Evolutionary conservation across 2,329 filamentous ascomycete species (phyloP).

Genomic region (Ophiocordyceps robertsii): DNA sequence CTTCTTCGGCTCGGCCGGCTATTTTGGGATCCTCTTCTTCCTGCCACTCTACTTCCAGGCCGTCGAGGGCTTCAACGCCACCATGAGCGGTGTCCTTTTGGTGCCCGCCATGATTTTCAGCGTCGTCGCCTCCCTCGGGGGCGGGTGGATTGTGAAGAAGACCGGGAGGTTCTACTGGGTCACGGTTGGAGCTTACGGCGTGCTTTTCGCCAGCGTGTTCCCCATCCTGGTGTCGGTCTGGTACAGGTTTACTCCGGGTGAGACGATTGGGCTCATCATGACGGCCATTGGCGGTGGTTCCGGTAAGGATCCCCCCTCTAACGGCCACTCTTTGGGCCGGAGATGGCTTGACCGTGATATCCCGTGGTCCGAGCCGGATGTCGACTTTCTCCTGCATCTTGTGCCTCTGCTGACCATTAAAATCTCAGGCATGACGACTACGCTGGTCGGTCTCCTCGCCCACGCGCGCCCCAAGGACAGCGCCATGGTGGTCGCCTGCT

Average conservation of each 20-base stretch:
- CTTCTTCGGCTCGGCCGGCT: slow-evolving; percentile 54
- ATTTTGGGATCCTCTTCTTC: slow-evolving; percentile 50
- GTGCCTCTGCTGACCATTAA: too few species aligned
- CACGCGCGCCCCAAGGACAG: slow-evolving; percentile 52
- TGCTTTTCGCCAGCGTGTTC: slow-evolving; percentile 39
- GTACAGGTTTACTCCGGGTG: slow-evolving; percentile 10
- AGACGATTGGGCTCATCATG: slow-evolving; percentile 43
- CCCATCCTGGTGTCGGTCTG: slow-evolving; percentile 4
- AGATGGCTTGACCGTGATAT: too few species aligned
- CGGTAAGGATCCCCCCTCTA: slow-evolving; percentile 12
- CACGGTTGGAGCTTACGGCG: slow-evolving; percentile 28
- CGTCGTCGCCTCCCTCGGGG: slow-evolving; percentile 50
- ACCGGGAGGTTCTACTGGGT: slow-evolving; percentile 52
- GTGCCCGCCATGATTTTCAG: slow-evolving; percentile 51
- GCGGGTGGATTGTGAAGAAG: slow-evolving; percentile 53
- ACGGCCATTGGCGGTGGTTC: slow-evolving; percentile 25
- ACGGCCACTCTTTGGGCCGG: too few species aligned
- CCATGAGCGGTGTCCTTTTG: slow-evolving; percentile 49
- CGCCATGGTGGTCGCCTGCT: slow-evolving; percentile 34
- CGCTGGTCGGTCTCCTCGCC: slow-evolving; percentile 58
- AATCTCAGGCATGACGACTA: slow-evolving; percentile 49
- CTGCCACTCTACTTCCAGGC: slow-evolving; percentile 70
- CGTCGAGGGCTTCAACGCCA: slow-evolving; percentile 49
- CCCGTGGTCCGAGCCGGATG: too few species aligned
- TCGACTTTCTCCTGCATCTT: too few species aligned